A percentile compares a stretch with the other conserved stretches of the same genome.
These are phyloP conservation scores for Monilinia fructicola DNA, from an alignment of 2,329 filamentous ascomycete species.

Conservation along the genomic window DNA sequence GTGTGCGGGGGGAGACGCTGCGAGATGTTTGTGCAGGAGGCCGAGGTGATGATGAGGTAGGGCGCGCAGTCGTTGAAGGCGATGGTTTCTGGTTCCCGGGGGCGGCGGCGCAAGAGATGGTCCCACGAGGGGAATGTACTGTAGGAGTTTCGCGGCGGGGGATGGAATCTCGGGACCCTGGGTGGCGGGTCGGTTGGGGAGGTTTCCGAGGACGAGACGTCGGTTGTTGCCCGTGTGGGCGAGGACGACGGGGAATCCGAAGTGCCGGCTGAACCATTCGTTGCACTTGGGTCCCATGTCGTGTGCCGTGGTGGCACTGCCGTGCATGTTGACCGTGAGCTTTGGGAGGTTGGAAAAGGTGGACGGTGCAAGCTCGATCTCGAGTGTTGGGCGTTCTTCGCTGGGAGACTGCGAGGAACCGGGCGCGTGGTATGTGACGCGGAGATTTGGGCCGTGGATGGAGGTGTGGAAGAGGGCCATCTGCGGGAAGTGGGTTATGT, in stretches of 20 bases:
- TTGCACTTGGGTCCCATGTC: constrained; percentile 62
- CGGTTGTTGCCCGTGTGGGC: constrained; percentile 63
- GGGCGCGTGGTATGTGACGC: constrained; percentile 44
- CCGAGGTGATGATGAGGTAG: constrained; percentile 68
- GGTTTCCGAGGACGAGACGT: constrained; percentile 58
- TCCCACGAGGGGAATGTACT: constrained; percentile 30
- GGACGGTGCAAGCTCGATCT: constrained; percentile 57
- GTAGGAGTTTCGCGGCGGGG: constrained; percentile 26
- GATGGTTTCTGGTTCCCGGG: constrained; percentile 51
- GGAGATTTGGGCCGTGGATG: constrained; percentile 47
- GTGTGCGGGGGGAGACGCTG: constrained; percentile 51
- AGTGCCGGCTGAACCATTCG: constrained; percentile 65
- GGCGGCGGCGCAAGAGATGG: constrained; percentile 11
- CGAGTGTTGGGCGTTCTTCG: constrained; percentile 42
- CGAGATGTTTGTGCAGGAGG: constrained; percentile 68
- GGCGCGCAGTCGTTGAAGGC: constrained; percentile 75
- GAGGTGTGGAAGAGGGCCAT: constrained; percentile 64
- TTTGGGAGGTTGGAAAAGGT: constrained; percentile 46
- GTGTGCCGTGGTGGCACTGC: constrained; percentile 57
- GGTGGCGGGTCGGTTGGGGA: constrained; percentile 30
- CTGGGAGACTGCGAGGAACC: not conserved
- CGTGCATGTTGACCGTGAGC: constrained; percentile 58
- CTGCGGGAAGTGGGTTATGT: constrained; percentile 56
- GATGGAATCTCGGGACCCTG: constrained; percentile 26
- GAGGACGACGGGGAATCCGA: constrained; percentile 61